These are phyloP conservation scores for Plantago elongata DNA, from an alignment of 257 asterid genomes.

Conservation along the genomic window DNA sequence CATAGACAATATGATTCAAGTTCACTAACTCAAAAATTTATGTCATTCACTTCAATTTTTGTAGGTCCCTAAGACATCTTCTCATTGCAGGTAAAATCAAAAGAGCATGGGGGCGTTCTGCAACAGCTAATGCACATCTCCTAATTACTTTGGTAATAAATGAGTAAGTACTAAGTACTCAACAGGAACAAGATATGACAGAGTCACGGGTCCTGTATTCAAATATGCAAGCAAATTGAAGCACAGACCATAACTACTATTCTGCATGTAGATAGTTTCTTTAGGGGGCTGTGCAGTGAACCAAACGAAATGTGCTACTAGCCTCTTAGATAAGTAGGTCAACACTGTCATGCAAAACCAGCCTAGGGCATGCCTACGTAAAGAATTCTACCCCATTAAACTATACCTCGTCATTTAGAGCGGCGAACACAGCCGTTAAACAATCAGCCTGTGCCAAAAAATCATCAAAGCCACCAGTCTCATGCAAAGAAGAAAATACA, in stretches of 20 bases:
- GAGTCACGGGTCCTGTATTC: no score
- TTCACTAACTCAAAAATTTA: neutral
- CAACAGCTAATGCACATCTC: neutral
- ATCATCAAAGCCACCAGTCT: constrained; percentile 79
- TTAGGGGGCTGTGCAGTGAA: no score
- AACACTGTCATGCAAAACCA: constrained; percentile 6
- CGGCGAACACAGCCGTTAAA: constrained; percentile 93
- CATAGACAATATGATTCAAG: no score
- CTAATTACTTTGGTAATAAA: neutral
- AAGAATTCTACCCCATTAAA: constrained; percentile 18
- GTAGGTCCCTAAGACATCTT: neutral
- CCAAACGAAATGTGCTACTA: no score
- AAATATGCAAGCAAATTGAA: no score
- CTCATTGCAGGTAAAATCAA: constrained; percentile 3
- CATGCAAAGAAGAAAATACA: constrained; percentile 73
- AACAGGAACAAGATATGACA: neutral
- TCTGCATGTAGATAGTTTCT: no score
- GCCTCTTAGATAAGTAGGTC: no score
- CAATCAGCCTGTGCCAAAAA: constrained; percentile 97
- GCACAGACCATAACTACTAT: no score
- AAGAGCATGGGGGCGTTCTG: neutral
- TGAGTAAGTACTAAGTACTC: neutral
- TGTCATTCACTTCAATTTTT: neutral
- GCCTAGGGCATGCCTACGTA: constrained; percentile 13
- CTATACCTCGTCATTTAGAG: constrained; percentile 94